Conservation (phyloP, 2,329 filamentous ascomycete species). For the Alternaria panax region DNA sequence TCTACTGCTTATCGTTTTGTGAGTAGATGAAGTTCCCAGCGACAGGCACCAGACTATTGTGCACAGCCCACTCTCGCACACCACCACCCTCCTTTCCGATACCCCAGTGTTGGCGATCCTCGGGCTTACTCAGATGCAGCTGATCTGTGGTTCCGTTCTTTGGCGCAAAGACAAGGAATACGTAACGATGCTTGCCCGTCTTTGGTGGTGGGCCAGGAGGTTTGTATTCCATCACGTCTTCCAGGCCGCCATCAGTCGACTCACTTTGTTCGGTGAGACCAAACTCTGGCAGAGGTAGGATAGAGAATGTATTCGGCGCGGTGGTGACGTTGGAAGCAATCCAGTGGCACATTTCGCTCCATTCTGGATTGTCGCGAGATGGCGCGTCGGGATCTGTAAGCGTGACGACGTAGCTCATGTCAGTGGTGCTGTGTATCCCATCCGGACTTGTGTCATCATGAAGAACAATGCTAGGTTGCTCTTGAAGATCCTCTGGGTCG, state of each 20-base stretch:
- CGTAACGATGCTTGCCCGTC: slow-evolving; percentile 65
- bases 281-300: slow-evolving; percentile 38
- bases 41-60: slow-evolving; percentile 58
- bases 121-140: slow-evolving; percentile 56
- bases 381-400: slow-evolving; percentile 68
- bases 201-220: slow-evolving; percentile 62
- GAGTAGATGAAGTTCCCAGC: slow-evolving; percentile 57
- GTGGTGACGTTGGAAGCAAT: slow-evolving; percentile 51
- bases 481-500: slow-evolving; percentile 53
- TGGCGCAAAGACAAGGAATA: slow-evolving; percentile 61
- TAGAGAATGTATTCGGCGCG: slow-evolving; percentile 27
- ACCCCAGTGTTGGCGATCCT: slow-evolving; percentile 64
- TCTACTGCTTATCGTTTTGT: slow-evolving; percentile 58
- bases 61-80: slow-evolving; percentile 59
- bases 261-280: slow-evolving; percentile 11
- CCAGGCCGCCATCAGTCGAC: slow-evolving; percentile 21
- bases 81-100: slow-evolving; percentile 59
- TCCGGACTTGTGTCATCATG: slow-evolving; percentile 40
- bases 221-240: slow-evolving; percentile 59
- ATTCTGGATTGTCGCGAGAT: slow-evolving; percentile 60
- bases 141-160: slow-evolving; percentile 53
- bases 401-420: slow-evolving; percentile 57
- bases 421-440: slow-evolving; percentile 21
- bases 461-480: slow-evolving; percentile 53
- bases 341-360: slow-evolving; percentile 67